Base-by-base conservation (phyloP, 768 basidiomycete genomes). In the Tylopilus felleus region DNA sequence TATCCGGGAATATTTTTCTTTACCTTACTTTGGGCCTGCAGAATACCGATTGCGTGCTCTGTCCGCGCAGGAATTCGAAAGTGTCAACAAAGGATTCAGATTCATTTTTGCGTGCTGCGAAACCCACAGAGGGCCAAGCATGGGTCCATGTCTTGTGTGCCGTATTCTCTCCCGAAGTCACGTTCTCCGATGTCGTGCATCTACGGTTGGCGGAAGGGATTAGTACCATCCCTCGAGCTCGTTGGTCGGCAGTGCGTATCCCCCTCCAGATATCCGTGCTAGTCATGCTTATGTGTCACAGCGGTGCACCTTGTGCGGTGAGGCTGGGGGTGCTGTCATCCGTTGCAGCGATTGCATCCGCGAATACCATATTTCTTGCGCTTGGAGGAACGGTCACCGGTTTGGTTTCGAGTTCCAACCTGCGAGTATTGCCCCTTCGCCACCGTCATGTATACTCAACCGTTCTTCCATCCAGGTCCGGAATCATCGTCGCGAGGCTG, bases 351-450 rank as follows among this genome's bases (percentile, higher is more conserved):
- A 93, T 62, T 98, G 97, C 66, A 70, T 73, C 16, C 81, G 78
- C 48, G 84, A 89, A 59, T 93, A 86, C 67, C 97, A 99, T 67
- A 77, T 86, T 8, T 86, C 91, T 0, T 99, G 97, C 68, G 97
- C 93, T 19, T 98, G 92, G 90, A 80, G 78, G 49, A 76, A 84
- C 38, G 88, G 88, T 0, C 83, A 88, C 73, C 86, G 78, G 60
- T 94, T 98, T 60, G 94, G 92, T 27, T 97, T 99, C 70, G 95
- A 98, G 73, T 82, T 98, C 38, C 87, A 88, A 62, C 80, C 86
- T 33, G 93, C 89, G 60, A 65, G 86, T 72, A 17, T 25, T 8
- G 17, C 1, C 17, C 22, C 9, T 40, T 47, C 8, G 12, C 9
- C 8, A 27, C 28, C 27, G 16, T 51, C 25, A 49, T 17, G 21